Evolutionary conservation across 2,329 filamentous ascomycete genomes (phyloP), one percentile per base, ranked within the genome.

Genomic region (Fusarium sp.): DNA sequence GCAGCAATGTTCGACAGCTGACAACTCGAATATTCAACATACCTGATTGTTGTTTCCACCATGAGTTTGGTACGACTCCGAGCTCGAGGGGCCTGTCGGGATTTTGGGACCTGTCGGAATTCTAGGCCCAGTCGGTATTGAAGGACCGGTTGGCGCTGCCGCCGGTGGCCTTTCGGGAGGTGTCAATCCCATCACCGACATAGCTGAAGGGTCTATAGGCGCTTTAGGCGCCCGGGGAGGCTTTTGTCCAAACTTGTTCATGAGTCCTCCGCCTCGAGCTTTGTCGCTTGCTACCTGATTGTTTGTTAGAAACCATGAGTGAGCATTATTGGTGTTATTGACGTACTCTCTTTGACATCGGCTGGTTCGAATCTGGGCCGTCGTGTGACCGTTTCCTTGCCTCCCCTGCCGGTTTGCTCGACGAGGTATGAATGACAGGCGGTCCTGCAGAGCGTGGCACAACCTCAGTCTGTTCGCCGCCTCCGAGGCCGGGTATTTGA

Each of bases 131-230:
- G 46, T 64, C 29, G 62, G 38, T 29, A 59, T 56, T 19, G 58
- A 44, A 22, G 51, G 62, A 6, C 57, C 32, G 13, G 62, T 58
- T 10, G 70, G 54, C 13, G 46, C 40, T n/a, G 62, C 65, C 26
- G 77, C 69, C 4, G 77, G 76, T 40, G 78, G 77, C 34, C 80
- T 74, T 57, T 79, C 76, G 7, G 81, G 81, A 22, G 81, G 81
- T 10, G 71, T 75, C 61, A 85, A 71, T 7, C 82, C 82, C 41
- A 85, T 73, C 19, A 81, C 79, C 53, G 81, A 78, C 80, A 84
- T 82, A 15, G 82, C 83, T 2, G 82, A 82, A 3, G 82, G 82
- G 50, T 85, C 83, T 26, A 72, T 74, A n/a, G 76, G 75, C n/a
- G 69, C 65, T 52, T 72, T 72, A 5, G 67, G 57, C 8, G 67